phyloP scores from a whole-genome alignment of 2,329 filamentous ascomycete genomes.

The Neoarthrinium moseri region DNA sequence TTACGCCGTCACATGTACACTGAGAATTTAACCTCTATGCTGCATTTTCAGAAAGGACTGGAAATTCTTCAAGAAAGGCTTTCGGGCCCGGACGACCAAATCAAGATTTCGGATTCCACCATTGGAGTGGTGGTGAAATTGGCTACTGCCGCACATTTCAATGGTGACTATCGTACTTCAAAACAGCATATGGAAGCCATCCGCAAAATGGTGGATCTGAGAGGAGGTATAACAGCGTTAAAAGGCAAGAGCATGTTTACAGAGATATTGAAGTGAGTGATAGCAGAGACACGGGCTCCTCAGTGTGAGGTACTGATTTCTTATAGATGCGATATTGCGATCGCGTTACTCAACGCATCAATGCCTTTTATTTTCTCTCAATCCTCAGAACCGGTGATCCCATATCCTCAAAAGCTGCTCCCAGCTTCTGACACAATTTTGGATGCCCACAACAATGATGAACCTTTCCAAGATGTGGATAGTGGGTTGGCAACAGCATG shows the following conservation, averaged over 20 bases:
- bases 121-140: constrained; percentile 29
- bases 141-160: constrained; percentile 26
- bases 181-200: constrained; percentile 34
- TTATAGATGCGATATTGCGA: constrained; percentile 16
- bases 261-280: constrained; percentile 24
- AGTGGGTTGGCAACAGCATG: constrained; percentile 17
- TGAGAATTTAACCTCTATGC: constrained; percentile 11
- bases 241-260: constrained; percentile 29
- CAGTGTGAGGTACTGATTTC: background rate
- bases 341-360: constrained; percentile 14
- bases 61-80: constrained; percentile 31
- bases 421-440: background rate
- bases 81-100: constrained; percentile 14
- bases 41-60: constrained; percentile 26
- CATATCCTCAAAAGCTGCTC: constrained; percentile 10
- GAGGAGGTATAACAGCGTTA: constrained; percentile 32
- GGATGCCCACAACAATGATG: background rate
- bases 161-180: constrained; percentile 25
- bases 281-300: background rate
- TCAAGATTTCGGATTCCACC: constrained; percentile 27
- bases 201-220: constrained; percentile 33
- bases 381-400: constrained; percentile 9
- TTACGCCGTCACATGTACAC: constrained; percentile 8
- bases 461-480: constrained; percentile 11
- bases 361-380: constrained; percentile 15